Base-by-base conservation (phyloP, 768 basidiomycete genomes). In the Termitomyces sp. region DNA sequence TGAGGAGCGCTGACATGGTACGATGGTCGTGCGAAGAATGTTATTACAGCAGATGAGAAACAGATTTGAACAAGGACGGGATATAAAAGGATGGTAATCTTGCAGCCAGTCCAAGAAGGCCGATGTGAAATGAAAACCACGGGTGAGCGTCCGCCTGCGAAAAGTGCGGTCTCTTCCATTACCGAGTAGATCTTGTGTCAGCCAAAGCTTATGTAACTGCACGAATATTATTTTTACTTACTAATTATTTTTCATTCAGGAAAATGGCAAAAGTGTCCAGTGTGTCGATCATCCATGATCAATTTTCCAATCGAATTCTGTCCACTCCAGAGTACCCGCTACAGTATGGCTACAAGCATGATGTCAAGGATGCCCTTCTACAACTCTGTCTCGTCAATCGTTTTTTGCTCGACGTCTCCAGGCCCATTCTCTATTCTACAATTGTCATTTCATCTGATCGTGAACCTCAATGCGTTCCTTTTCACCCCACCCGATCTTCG, bases 1-100 rank as follows among this genome's bases (percentile, higher is more conserved):
- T 60, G 41, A 66, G 25, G 31, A 64, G 27, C 17, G 50, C 43
- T 47, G 62, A 60, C 62, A 65, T 65, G 21, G 47, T 37, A 10
- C 21, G 46, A 34, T 16, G 47, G 34, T 49, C 50, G n/a, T 51
- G n/a, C 5, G 37, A 19, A 27, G 37, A 25, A 50, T 2, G n/a
- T n/a, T 27, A 50, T 51, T 35, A 7, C 1, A 37, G 27, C 0
- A 38, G 14, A 19, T n/a, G n/a, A 3, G 35, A 37, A 16, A 37
- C 14, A 11, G 35, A 37, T 37, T 12, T 2, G 16, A 14, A 37
- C 27, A 49, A 27, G 17, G 23, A 27, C 27, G 11, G 11, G 8
- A 29, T 5, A 14, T 27, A 25, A 29, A 50, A 40, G n/a, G 47
- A 38, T 35, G 10, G 37, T 12, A n/a, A 38, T 27, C 23, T 12